A percentile compares a stretch with the other conserved stretches of the same genome.
phyloP scores from a whole-genome alignment of 768 basidiomycete species.

The Rhodotorula toruloides region DNA sequence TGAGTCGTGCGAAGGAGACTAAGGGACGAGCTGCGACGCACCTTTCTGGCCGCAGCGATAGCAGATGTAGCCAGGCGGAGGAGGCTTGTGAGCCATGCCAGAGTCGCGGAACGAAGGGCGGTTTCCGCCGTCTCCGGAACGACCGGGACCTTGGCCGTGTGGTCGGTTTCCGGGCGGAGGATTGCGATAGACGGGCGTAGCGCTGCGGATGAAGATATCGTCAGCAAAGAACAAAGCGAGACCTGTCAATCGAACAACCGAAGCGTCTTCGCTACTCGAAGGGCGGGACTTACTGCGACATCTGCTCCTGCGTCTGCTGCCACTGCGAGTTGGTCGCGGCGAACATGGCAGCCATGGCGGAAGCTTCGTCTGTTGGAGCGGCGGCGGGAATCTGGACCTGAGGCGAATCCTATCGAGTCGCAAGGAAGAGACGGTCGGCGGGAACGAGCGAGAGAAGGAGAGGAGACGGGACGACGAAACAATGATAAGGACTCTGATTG shows the following conservation, averaged over 20 bases:
- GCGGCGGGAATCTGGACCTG: conserved; percentile 24
- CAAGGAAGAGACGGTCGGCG: background rate
- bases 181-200: conserved; percentile 55
- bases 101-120: conserved; percentile 52
- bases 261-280: background rate
- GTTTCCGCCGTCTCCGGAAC: conserved; percentile 53
- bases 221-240: background rate
- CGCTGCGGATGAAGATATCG: conserved; percentile 49
- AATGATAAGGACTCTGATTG: conserved; percentile 10
- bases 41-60: conserved; percentile 99
- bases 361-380: conserved; percentile 72
- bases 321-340: conserved; percentile 88
- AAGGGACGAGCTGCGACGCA: conserved; percentile 26
- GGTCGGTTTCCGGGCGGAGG: conserved; percentile 7
- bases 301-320: conserved; percentile 99
- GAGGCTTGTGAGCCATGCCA: conserved; percentile 59
- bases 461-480: background rate
- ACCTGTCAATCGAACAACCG: too few species aligned
- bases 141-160: conserved; percentile 51
- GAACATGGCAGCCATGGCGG: conserved; percentile 98
- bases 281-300: conserved; percentile 86
- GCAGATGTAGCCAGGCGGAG: conserved; percentile 94
- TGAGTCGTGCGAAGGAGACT: conserved; percentile 5
- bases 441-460: background rate
- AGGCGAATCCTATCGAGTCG: background rate